Percentiles rank a stretch among this genome's conserved stretches.
phyloP scores from a whole-genome alignment of 352 stramenopile species.

The Globisporangium uncinulatum region DNA sequence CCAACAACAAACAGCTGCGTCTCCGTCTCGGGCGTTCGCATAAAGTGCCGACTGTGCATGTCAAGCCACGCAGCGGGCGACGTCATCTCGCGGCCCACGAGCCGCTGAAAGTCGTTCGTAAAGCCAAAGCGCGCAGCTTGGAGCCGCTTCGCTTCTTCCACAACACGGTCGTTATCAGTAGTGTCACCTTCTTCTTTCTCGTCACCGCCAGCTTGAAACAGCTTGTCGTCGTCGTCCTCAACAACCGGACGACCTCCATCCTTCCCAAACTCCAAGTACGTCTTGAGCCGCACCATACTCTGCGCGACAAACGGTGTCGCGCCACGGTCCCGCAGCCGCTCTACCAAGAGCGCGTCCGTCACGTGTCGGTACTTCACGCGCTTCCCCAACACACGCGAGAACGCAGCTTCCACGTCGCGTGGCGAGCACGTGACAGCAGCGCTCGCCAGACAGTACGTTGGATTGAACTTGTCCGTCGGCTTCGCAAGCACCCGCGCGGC shows the following conservation, averaged over 20 bases:
- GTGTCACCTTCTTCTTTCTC: too few species aligned
- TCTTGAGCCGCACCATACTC: conserved; percentile 48
- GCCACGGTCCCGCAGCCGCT: conserved; percentile 46
- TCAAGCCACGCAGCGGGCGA: conserved; percentile 46
- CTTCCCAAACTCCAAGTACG: conserved; percentile 30
- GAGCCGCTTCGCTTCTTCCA: background rate
- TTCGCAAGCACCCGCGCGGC: conserved; percentile 43
- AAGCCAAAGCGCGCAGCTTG: conserved; percentile 25
- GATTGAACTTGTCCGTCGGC: conserved; percentile 39
- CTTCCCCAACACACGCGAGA: conserved; percentile 32
- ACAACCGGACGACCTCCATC: conserved; percentile 1
- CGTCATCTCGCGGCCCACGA: conserved; percentile 41
- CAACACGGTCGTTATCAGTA: too few species aligned
- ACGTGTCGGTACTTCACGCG: conserved; percentile 52
- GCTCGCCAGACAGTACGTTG: conserved; percentile 49
- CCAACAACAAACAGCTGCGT: conserved; percentile 80
- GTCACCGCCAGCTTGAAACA: background rate
- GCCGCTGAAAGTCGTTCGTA: conserved; percentile 43
- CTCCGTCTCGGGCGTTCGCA: conserved; percentile 48
- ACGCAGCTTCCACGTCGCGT: conserved; percentile 27
- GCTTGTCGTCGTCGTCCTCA: conserved; percentile 4
- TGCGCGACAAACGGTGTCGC: conserved; percentile 37
- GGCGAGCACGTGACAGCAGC: conserved; percentile 34
- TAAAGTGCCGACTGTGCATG: conserved; percentile 29
- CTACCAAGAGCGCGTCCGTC: conserved; percentile 30